Conservation (phyloP, 2,329 filamentous ascomycete genomes). For the Arthrobotrys musiformis region DNA sequence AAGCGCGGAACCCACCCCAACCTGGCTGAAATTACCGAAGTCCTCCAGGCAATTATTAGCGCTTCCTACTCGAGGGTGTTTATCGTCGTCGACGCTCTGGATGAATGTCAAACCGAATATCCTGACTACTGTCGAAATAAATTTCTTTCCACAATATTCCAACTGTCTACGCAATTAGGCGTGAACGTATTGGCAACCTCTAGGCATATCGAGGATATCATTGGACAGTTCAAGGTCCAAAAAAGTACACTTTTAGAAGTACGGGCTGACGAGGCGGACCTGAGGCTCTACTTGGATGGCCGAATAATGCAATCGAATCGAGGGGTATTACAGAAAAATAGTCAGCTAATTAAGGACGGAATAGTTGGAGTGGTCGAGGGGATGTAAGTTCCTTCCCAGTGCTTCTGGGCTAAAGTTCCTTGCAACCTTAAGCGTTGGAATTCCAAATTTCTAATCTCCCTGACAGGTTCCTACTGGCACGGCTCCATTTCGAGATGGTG, state of each 20-base stretch:
- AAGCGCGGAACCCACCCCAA: background rate
- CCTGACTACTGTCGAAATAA: background rate
- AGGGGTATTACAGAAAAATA: no score
- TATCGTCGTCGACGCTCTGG: constrained; percentile 36
- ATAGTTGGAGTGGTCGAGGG: no score
- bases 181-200: background rate
- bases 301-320: no score
- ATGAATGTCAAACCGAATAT: constrained; percentile 28
- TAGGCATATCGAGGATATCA: no score
- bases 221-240: no score
- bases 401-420: background rate
- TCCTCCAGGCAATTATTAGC: background rate
- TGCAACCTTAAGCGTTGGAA: no score
- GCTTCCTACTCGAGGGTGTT: constrained; percentile 29
- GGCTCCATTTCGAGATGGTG: background rate
- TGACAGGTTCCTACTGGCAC: background rate
- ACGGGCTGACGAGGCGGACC: no score
- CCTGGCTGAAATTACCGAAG: background rate
- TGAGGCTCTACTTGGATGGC: no score
- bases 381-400: no score
- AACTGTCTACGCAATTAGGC: background rate
- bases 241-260: no score
- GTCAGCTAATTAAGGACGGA: no score
- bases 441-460: background rate
- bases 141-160: background rate